Base-by-base conservation (phyloP, 148 eudicot species). In the Vaccinium macrocarpon region DNA sequence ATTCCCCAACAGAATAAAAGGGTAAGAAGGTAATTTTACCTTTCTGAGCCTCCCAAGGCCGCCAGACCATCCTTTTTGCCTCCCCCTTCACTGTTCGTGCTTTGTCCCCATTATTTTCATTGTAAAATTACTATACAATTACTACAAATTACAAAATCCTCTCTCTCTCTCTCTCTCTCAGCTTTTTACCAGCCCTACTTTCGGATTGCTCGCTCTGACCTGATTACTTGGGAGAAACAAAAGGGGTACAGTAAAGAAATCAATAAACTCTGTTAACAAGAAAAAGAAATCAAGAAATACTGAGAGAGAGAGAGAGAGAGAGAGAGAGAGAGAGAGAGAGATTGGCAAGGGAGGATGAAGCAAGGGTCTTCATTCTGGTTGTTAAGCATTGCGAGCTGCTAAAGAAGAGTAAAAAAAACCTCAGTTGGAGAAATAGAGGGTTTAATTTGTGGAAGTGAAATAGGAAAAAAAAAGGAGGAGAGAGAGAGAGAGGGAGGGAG, bases 291-390 rank as follows among this genome's bases (percentile, higher is more conserved):
- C 72, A 23, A 66, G 72, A 61, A 25, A 27, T 66, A 66, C 15
- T 66, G 55, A 7, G 72, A 0, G 79, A 14, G 70, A n/a, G 53
- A 15, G 71, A 18, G 50, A 75, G 35, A 32, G 53, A 15, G 71
- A 18, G 50, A 75, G 35, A 32, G 35, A 16, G 49, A 74, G 16
- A 16, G 68, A 21, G 29, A n/a, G 53, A 15, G 71, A 18, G 50
- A 75, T 32, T 59, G 59, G 21, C 82, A 56, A 4, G 57, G 68
- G 15, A 32, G 49, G 68, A 82, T 15, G 82, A 57, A 77, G 76
- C 70, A 79, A 84, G 84, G 46, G 57, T 86, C 87, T 74, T 57
- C 81, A 56, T 77, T 84, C 82, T 87, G 87, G 86, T 87, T 87
- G 57, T 59, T 85, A 80, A 83, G 84, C 84, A 53, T 61, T 80